Conservation (phyloP, 2,329 filamentous ascomycete genomes). For the Paraphaeosphaeria sporulosa region DNA sequence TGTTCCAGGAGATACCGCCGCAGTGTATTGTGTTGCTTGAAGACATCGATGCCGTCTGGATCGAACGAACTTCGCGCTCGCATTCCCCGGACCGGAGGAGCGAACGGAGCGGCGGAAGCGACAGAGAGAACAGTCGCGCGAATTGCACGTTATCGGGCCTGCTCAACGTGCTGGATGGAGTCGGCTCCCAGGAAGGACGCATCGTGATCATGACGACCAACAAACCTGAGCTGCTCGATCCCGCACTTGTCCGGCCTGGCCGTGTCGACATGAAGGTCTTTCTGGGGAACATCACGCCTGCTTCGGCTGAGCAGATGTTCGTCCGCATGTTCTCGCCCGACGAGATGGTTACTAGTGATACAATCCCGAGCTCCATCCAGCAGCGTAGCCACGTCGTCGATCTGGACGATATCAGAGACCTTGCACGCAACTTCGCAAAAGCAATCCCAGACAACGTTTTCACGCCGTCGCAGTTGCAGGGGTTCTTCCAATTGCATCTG, state of each 20-base stretch:
- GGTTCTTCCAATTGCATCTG: constrained; percentile 1
- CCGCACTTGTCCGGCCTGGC: neutral
- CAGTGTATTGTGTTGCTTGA: constrained; percentile 5
- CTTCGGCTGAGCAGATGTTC: constrained; percentile 8
- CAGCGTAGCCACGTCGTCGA: neutral
- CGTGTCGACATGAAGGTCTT: constrained; percentile 8
- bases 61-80: neutral
- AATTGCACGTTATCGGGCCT: constrained; percentile 6
- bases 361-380: neutral
- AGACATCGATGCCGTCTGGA: constrained; percentile 8
- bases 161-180: constrained; percentile 6
- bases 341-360: neutral
- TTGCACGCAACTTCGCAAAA: neutral
- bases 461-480: constrained; percentile 3
- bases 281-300: neutral
- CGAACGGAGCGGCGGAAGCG: constrained; percentile 2
- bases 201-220: constrained; percentile 11
- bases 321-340: constrained; percentile 8
- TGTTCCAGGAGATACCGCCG: constrained; percentile 8
- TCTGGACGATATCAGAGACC: neutral
- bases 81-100: neutral
- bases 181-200: constrained; percentile 8
- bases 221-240: constrained; percentile 6
- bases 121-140: neutral
- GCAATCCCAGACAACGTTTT: neutral